phyloP scores from a whole-genome alignment of 2,329 filamentous ascomycete species.

The Cytospora mali region DNA sequence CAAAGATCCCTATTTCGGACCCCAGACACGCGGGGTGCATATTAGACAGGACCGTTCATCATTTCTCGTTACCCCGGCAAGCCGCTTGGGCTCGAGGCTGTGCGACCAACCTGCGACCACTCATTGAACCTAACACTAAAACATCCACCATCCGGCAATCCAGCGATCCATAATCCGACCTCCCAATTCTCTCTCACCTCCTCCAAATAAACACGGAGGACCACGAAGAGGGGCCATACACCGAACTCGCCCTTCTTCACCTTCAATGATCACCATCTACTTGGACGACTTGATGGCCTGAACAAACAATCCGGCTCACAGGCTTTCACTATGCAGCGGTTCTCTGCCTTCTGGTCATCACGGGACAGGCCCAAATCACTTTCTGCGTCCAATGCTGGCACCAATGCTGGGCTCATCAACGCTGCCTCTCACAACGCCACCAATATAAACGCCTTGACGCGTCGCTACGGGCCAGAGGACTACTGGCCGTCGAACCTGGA shows the following conservation, averaged over 20 bases:
- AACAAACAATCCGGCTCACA: constrained; percentile 14
- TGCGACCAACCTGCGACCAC: constrained; percentile 14
- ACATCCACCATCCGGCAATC: constrained; percentile 9
- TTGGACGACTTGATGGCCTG: constrained; percentile 27
- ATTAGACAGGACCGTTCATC: not conserved
- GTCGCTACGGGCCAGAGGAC: constrained; percentile 35
- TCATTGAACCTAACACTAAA: no score
- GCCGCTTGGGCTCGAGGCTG: constrained; percentile 1
- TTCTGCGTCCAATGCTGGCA: constrained; percentile 3
- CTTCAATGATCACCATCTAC: constrained; percentile 30
- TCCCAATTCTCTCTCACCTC: not conserved
- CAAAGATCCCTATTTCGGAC: not conserved
- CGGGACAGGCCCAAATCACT: constrained; percentile 37
- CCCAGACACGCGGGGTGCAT: constrained; percentile 12
- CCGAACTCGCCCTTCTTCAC: not conserved
- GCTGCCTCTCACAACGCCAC: constrained; percentile 12
- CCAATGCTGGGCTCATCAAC: not conserved
- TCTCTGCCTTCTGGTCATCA: constrained; percentile 48
- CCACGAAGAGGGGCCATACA: constrained; percentile 10
- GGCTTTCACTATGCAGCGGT: constrained; percentile 46
- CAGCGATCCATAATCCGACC: constrained; percentile 5
- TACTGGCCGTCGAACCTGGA: constrained; percentile 68
- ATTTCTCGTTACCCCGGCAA: not conserved
- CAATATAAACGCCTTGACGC: constrained; percentile 33
- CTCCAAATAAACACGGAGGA: constrained; percentile 1